Conservation (phyloP, 352 stramenopile genomes). For the Phytophthora sp. region DNA sequence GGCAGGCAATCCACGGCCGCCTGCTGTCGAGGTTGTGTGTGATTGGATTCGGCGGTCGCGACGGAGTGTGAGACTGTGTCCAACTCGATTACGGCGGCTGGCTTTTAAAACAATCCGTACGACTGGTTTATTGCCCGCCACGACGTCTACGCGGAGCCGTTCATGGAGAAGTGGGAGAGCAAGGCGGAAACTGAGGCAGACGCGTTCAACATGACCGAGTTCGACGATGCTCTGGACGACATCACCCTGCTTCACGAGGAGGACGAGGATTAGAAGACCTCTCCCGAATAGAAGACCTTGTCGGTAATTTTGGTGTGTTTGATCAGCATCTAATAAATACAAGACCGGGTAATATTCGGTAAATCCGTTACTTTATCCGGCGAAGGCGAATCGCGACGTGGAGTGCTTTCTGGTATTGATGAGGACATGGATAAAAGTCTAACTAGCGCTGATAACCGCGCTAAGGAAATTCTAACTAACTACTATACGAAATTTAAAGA, state of each 20-base stretch:
- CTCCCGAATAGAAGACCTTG: too few species aligned
- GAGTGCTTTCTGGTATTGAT: too few species aligned
- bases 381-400: too few species aligned
- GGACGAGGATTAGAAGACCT: too few species aligned
- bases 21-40: conserved; percentile 7
- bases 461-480: background rate
- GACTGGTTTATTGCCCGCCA: conserved; percentile 17
- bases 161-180: conserved; percentile 4
- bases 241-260: too few species aligned
- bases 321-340: too few species aligned
- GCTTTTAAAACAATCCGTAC: conserved; percentile 10
- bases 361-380: too few species aligned
- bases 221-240: too few species aligned
- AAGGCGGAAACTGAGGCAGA: too few species aligned
- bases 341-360: too few species aligned
- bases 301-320: too few species aligned
- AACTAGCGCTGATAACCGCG: background rate
- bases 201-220: too few species aligned
- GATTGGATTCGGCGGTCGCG: conserved; percentile 1
- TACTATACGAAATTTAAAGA: background rate
- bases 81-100: conserved; percentile 7
- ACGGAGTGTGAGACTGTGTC: conserved; percentile 5
- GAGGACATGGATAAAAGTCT: background rate
- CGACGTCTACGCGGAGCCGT: conserved; percentile 7
- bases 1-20: conserved; percentile 8